Evolutionary conservation across 208 protist species (phyloP).

Genomic region (Leishmania aethiopica): DNA sequence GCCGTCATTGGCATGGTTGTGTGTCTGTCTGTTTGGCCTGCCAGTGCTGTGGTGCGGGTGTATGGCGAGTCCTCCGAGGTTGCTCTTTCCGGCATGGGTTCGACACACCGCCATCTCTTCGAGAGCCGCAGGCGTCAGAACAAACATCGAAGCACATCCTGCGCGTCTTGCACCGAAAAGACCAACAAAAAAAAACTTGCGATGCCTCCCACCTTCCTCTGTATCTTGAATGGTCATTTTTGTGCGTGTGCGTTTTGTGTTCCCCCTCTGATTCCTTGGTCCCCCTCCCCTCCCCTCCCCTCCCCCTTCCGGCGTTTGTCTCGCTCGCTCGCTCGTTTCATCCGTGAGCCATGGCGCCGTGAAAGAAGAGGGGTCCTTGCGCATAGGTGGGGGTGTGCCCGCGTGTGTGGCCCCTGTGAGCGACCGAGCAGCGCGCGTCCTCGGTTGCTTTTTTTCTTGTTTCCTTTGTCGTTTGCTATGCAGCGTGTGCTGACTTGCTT

Average conservation of each 20-base stretch:
- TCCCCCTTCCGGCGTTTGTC: not conserved
- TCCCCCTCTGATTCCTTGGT: not conserved
- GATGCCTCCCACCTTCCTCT: not conserved
- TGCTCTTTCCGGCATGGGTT: not conserved
- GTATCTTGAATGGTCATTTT: slow-evolving; percentile 4
- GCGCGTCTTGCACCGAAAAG: not conserved
- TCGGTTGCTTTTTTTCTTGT: not conserved
- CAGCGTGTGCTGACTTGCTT: not conserved
- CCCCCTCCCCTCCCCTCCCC: not conserved
- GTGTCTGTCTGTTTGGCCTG: not conserved
- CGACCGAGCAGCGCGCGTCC: not conserved
- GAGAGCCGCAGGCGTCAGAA: not conserved
- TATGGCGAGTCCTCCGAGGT: not conserved
- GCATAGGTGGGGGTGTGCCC: not conserved
- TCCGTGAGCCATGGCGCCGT: not conserved
- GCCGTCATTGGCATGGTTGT: slow-evolving; percentile 7
- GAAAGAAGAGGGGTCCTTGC: not conserved
- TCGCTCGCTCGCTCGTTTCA: not conserved
- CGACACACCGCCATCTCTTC: not conserved
- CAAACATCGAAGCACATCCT: not conserved
- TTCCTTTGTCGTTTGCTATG: not conserved
- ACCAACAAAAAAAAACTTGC: not conserved
- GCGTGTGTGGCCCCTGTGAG: not conserved
- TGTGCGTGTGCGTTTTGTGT: not conserved
- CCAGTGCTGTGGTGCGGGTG: not conserved